Conservation (phyloP, 2,329 filamentous ascomycete genomes). For the Hypoxylon sp. region DNA sequence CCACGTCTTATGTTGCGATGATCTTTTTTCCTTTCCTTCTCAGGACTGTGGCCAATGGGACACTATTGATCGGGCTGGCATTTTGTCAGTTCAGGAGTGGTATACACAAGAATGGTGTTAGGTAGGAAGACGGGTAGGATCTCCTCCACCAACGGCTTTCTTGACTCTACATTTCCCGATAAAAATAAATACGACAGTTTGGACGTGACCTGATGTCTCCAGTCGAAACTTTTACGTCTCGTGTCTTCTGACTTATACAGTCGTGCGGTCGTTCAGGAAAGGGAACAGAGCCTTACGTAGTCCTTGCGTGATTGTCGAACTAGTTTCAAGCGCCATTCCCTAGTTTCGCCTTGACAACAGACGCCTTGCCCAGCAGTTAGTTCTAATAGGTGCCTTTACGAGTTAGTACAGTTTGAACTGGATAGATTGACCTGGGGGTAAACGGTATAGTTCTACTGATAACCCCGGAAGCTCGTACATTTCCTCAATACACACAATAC, state of each 20-base stretch:
- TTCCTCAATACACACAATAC: background rate
- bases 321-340: background rate
- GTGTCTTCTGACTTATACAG: slow-evolving; percentile 8
- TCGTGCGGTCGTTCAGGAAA: background rate
- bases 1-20: slow-evolving; percentile 49
- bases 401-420: background rate
- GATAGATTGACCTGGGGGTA: background rate
- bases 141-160: slow-evolving; percentile 40
- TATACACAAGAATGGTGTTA: slow-evolving; percentile 46
- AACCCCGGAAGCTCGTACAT: background rate
- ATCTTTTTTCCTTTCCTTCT: slow-evolving; percentile 46
- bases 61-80: slow-evolving; percentile 34
- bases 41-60: slow-evolving; percentile 34
- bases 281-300: slow-evolving; percentile 7
- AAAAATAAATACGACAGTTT: slow-evolving; percentile 24
- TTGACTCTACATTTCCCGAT: slow-evolving; percentile 41
- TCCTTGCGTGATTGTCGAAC: background rate
- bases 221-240: slow-evolving; percentile 9
- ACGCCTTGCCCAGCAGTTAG: too few species aligned
- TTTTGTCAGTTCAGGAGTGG: slow-evolving; percentile 30
- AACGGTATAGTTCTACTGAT: background rate
- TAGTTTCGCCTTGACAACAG: too few species aligned
- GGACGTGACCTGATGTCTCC: slow-evolving; percentile 18
- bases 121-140: slow-evolving; percentile 44
- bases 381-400: background rate